Conservation (phyloP, 495 filamentous ascomycete species). For the Penicillium lagena region DNA sequence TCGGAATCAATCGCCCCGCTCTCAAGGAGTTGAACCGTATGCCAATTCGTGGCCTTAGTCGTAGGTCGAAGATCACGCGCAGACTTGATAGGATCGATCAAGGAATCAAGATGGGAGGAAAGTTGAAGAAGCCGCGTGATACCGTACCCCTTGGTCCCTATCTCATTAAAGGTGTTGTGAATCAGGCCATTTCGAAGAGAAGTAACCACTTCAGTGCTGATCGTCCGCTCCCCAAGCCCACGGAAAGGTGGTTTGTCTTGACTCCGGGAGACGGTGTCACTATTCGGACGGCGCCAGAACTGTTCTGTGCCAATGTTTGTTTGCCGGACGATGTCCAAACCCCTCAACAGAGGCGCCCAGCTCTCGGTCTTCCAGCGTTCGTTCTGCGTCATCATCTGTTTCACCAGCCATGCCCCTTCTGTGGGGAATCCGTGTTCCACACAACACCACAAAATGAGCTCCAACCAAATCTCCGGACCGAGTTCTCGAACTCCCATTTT, state of each 20-base stretch:
- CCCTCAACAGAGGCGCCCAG: slow-evolving; percentile 28
- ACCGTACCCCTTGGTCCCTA: slow-evolving; percentile 20
- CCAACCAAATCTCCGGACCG: slow-evolving; percentile 57
- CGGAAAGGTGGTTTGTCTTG: slow-evolving; percentile 24
- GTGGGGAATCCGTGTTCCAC: slow-evolving; percentile 52
- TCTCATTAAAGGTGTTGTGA: slow-evolving; percentile 28
- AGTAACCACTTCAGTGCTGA: slow-evolving; percentile 53
- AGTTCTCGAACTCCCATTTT: slow-evolving; percentile 46
- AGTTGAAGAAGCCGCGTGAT: slow-evolving; percentile 14
- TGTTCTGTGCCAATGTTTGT: slow-evolving; percentile 29
- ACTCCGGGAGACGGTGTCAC: slow-evolving; percentile 9
- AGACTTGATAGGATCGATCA: slow-evolving; percentile 15
- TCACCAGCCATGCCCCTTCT: slow-evolving; percentile 46
- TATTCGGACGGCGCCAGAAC: slow-evolving; percentile 27
- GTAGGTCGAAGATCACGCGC: slow-evolving; percentile 16
- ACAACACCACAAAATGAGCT: slow-evolving; percentile 62
- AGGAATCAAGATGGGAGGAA: slow-evolving; percentile 15
- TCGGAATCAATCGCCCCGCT: slow-evolving; percentile 31
- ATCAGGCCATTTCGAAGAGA: slow-evolving; percentile 47
- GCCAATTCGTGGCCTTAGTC: slow-evolving; percentile 35
- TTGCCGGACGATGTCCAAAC: slow-evolving; percentile 20
- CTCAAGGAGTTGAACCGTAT: slow-evolving; percentile 47
- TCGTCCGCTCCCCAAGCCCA: slow-evolving; percentile 41
- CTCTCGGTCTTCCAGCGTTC: slow-evolving; percentile 31
- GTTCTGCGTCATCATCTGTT: slow-evolving; percentile 26